Percentiles rank a stretch among this genome's conserved stretches.
Evolutionary conservation across 352 stramenopile genomes (phyloP).

Genomic region (Halophytophthora batemanensis): DNA sequence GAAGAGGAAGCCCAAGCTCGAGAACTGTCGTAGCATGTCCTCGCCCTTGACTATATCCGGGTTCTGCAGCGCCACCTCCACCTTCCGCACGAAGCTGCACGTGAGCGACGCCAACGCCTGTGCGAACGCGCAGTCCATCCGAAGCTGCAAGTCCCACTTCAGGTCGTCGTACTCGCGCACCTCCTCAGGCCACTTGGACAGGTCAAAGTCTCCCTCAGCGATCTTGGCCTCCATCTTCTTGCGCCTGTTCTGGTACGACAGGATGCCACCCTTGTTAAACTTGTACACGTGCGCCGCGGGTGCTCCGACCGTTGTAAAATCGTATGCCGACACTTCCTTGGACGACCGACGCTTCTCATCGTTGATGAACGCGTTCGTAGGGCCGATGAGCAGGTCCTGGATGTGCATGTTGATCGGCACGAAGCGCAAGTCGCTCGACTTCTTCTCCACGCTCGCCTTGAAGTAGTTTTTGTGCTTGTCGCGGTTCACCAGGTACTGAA

Average conservation of each 20-base stretch:
- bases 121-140: constrained; percentile 79
- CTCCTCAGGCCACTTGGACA: constrained; percentile 80
- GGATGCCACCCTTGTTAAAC: constrained; percentile 84
- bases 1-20: constrained; percentile 83
- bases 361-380: constrained; percentile 83
- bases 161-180: constrained; percentile 81
- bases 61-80: constrained; percentile 82
- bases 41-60: constrained; percentile 69
- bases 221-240: constrained; percentile 85
- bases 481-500: constrained; percentile 82
- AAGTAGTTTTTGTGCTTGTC: constrained; percentile 90
- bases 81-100: constrained; percentile 82
- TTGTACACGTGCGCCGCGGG: constrained; percentile 83
- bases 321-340: constrained; percentile 81
- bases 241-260: constrained; percentile 70
- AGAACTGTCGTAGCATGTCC: constrained; percentile 80
- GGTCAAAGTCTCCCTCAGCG: constrained; percentile 57
- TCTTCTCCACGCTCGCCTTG: constrained; percentile 87
- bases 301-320: constrained; percentile 84
- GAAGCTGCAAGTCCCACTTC: constrained; percentile 82
- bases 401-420: constrained; percentile 88
- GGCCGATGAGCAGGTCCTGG: constrained; percentile 79
- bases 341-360: constrained; percentile 71
- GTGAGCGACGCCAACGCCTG: constrained; percentile 73
- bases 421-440: constrained; percentile 75